Evolutionary conservation across 371 early-diverging fungal genomes (phyloP).

Genomic region (Mortierella sp.): DNA sequence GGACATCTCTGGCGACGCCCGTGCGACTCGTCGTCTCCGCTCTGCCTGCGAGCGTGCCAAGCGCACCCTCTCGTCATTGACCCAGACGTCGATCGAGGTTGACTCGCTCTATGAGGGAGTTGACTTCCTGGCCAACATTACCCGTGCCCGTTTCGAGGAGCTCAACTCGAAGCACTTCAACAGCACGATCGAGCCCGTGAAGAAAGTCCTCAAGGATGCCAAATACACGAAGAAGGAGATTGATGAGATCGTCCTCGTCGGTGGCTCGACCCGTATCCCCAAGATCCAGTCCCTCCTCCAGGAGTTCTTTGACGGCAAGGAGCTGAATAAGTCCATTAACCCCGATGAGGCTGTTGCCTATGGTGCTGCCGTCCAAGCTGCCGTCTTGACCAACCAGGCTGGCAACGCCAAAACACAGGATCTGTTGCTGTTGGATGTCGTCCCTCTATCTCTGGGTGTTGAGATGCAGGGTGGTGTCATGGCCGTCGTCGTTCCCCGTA

Average conservation of each 20-base stretch:
- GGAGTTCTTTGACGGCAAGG: constrained; percentile 92
- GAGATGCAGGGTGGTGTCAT: constrained; percentile 92
- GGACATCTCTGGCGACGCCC: constrained; percentile 76
- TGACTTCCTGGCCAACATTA: constrained; percentile 80
- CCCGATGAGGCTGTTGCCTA: constrained; percentile 97
- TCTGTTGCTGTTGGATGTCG: constrained; percentile 87
- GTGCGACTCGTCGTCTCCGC: constrained; percentile 82
- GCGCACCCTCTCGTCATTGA: constrained; percentile 76
- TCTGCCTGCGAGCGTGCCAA: constrained; percentile 86
- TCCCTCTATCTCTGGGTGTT: constrained; percentile 91
- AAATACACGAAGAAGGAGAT: constrained; percentile 73
- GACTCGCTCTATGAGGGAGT: constrained; percentile 81
- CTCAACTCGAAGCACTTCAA: constrained; percentile 81
- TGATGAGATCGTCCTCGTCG: constrained; percentile 93
- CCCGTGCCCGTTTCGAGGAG: constrained; percentile 88
- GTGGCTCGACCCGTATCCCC: constrained; percentile 99
- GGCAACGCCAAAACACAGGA: constrained; percentile 72
- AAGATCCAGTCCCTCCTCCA: constrained; percentile 93
- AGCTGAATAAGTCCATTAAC: constrained; percentile 89
- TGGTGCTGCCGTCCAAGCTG: constrained; percentile 95
- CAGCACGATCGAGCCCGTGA: constrained; percentile 79
- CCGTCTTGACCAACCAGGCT: constrained; percentile 80
- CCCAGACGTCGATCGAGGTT: constrained; percentile 77
- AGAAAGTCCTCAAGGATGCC: constrained; percentile 78
- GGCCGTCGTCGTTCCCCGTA: constrained; percentile 83